These are phyloP conservation scores for Entoloma clypeatum DNA, from an alignment of 1,284 basidiomycete species.

Conservation along the genomic window DNA sequence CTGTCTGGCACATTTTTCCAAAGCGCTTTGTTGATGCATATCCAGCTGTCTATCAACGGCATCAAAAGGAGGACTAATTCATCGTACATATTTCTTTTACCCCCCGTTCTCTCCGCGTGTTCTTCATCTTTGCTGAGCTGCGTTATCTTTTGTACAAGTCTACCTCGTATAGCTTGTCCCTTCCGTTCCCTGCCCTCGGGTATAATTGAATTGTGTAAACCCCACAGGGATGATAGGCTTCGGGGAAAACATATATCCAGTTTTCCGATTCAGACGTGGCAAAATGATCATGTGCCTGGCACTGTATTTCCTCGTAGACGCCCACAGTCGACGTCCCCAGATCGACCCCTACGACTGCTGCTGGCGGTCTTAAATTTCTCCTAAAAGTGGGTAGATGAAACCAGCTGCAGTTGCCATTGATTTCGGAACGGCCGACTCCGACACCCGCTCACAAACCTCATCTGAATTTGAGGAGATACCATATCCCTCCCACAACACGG, in stretches of 20 bases:
- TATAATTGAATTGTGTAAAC: no score
- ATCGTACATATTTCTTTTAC: no score
- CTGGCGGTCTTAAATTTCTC: conserved; percentile 8
- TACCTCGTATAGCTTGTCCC: conserved; percentile 17
- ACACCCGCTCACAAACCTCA: conserved; percentile 41
- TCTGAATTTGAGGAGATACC: conserved; percentile 70
- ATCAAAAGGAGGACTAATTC: conserved; percentile 31
- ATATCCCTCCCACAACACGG: conserved; percentile 45
- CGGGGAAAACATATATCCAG: no score
- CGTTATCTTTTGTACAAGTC: no score
- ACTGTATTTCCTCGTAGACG: no score
- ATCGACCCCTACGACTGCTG: conserved; percentile 9
- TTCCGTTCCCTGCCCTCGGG: conserved; percentile 10
- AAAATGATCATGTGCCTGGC: conserved; percentile 22
- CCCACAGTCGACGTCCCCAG: background rate
- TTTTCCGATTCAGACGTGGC: no score
- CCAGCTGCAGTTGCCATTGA: conserved; percentile 65
- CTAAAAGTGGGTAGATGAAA: conserved; percentile 46
- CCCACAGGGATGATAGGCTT: no score
- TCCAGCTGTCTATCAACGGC: conserved; percentile 53
- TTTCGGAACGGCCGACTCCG: conserved; percentile 54
- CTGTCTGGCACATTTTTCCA: conserved; percentile 2
- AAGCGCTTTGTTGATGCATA: background rate
- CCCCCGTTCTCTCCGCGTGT: conserved; percentile 16
- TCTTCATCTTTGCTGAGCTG: conserved; percentile 13